Percentiles rank a stretch among this genome's conserved stretches.
phyloP scores from a whole-genome alignment of 345 rosid genomes.

The Rhodomyrtus tomentosa region DNA sequence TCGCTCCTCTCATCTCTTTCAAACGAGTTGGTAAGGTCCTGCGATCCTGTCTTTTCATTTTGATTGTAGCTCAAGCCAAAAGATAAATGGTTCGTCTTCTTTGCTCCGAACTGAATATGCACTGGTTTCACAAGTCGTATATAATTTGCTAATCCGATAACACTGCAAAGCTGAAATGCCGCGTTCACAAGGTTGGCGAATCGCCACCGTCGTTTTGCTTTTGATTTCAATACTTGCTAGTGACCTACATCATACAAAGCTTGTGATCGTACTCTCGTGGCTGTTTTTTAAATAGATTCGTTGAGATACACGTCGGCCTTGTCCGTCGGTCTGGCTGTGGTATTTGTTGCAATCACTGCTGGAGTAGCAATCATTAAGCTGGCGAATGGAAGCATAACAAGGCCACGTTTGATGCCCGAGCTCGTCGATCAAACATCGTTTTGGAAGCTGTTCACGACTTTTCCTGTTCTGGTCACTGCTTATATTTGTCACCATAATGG shows the following conservation, averaged over 20 bases:
- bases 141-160: not conserved
- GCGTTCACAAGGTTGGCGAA: not conserved
- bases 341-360: conserved; percentile 55
- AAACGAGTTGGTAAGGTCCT: conserved; percentile 42
- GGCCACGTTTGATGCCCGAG: conserved; percentile 43
- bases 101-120: not conserved
- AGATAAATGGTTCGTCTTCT: not conserved
- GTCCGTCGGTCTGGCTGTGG: conserved; percentile 48
- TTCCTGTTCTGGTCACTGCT: conserved; percentile 54
- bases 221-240: not conserved
- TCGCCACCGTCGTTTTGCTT: not conserved
- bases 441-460: conserved; percentile 59
- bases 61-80: not conserved
- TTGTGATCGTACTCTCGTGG: not conserved
- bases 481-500: conserved; percentile 63
- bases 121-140: not conserved
- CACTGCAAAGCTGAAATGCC: not conserved
- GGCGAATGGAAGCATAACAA: conserved; percentile 26
- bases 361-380: conserved; percentile 32
- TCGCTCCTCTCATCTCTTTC: conserved; percentile 48
- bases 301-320: conserved; percentile 59
- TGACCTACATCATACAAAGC: not conserved
- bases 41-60: not conserved
- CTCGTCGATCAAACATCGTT: conserved; percentile 39
- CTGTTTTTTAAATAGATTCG: conserved; percentile 27